These are phyloP conservation scores for Drechslerella coelobrocha DNA, from an alignment of 2,329 filamentous ascomycete genomes.

Conservation along the genomic window DNA sequence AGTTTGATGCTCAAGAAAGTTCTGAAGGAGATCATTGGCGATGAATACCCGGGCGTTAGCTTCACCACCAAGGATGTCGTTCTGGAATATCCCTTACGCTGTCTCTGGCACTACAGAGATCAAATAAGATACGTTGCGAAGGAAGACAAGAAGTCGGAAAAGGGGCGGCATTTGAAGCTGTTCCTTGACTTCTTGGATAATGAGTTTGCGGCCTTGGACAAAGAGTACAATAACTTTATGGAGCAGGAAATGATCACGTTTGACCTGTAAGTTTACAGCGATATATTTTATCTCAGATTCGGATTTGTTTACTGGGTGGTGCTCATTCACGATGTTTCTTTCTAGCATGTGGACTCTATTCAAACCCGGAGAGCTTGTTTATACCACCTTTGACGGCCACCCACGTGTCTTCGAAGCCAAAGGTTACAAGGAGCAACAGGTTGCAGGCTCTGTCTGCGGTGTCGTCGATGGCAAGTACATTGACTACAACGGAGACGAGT, in stretches of 20 bases:
- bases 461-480: constrained; percentile 60
- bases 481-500: constrained; percentile 62
- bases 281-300: constrained; percentile 50
- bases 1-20: constrained; percentile 52
- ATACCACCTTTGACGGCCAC: constrained; percentile 59
- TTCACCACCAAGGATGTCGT: constrained; percentile 51
- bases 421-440: constrained; percentile 55
- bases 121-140: constrained; percentile 41
- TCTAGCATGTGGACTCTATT: constrained; percentile 64
- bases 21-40: constrained; percentile 51
- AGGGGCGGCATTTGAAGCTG: constrained; percentile 50
- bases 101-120: constrained; percentile 51
- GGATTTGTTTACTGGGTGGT: constrained; percentile 52
- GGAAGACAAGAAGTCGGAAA: constrained; percentile 45
- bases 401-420: constrained; percentile 56
- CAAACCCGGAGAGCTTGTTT: constrained; percentile 61
- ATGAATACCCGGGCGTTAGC: constrained; percentile 52
- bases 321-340: constrained; percentile 54
- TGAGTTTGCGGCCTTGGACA: constrained; percentile 49
- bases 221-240: constrained; percentile 53
- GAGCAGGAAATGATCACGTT: constrained; percentile 54
- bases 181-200: constrained; percentile 52
- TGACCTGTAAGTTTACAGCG: constrained; percentile 56
- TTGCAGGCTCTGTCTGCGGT: constrained; percentile 57
- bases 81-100: constrained; percentile 49